Percentiles rank a stretch among this genome's conserved stretches.
Evolutionary conservation across 1,284 basidiomycete genomes (phyloP).

Genomic region (Cutaneotrichosporon sp.): DNA sequence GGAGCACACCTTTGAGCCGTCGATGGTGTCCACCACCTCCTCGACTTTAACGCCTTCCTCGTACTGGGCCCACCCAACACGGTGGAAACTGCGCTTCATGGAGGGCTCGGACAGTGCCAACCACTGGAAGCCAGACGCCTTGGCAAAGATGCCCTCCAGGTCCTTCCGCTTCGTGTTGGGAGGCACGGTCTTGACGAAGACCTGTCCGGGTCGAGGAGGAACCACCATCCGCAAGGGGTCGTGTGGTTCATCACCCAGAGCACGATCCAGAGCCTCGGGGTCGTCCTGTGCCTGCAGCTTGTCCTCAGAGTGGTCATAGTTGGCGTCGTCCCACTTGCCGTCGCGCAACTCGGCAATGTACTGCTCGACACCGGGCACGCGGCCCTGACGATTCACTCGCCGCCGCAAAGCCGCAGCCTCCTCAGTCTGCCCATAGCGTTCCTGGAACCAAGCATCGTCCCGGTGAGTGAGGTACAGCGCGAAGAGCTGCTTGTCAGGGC

Average conservation of each 20-base stretch:
- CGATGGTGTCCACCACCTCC: conserved; percentile 66
- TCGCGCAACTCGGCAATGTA: conserved; percentile 76
- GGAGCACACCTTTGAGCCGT: conserved; percentile 73
- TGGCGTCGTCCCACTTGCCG: conserved; percentile 73
- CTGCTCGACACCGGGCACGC: conserved; percentile 66
- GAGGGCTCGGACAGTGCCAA: conserved; percentile 85
- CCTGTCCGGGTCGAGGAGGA: conserved; percentile 74
- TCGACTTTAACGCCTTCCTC: conserved; percentile 76
- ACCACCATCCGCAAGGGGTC: conserved; percentile 59
- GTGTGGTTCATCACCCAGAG: conserved; percentile 61
- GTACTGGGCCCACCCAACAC: conserved; percentile 88
- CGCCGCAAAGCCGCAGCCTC: conserved; percentile 68
- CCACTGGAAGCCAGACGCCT: conserved; percentile 59
- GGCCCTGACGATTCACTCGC: conserved; percentile 75
- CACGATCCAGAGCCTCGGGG: conserved; percentile 41
- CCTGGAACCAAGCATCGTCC: conserved; percentile 88
- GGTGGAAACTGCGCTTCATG: conserved; percentile 83
- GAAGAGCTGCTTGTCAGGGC: conserved; percentile 58
- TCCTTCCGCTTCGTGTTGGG: conserved; percentile 82
- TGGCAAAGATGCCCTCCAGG: conserved; percentile 71
- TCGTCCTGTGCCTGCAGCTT: conserved; percentile 35
- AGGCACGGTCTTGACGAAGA: conserved; percentile 90
- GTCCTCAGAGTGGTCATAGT: conserved; percentile 39
- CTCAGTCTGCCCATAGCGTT: conserved; percentile 78
- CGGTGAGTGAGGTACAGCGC: conserved; percentile 88